phyloP scores from a whole-genome alignment of 345 rosid species.

The Geranium brycei region DNA sequence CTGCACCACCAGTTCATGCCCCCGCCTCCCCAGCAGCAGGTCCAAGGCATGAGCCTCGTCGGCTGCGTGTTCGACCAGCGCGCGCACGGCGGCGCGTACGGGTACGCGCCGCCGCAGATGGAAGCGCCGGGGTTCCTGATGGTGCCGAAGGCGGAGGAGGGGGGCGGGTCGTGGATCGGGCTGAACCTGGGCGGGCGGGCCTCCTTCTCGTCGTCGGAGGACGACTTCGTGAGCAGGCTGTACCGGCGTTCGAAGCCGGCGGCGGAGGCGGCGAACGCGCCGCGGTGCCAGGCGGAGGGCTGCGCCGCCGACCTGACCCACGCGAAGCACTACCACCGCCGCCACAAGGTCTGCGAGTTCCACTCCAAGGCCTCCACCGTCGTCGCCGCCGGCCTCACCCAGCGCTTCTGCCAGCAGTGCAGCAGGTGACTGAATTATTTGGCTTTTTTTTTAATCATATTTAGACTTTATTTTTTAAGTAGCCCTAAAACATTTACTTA shows the following conservation, averaged over 20 bases:
- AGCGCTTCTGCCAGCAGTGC: constrained; percentile 99
- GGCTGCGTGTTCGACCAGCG: constrained; percentile 24
- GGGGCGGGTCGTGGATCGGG: constrained; percentile 52
- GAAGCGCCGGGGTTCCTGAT: constrained; percentile 23
- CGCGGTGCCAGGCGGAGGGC: constrained; percentile 92
- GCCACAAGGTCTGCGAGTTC: constrained; percentile 95
- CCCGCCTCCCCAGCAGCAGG: constrained; percentile 22
- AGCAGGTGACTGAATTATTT: no score
- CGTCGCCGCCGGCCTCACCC: constrained; percentile 73
- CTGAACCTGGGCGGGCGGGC: constrained; percentile 86
- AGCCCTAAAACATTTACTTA: no score
- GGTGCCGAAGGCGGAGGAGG: constrained; percentile 66
- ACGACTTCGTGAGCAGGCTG: constrained; percentile 73
- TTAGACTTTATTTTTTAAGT: no score
- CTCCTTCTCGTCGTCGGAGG: constrained; percentile 81
- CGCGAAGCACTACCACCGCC: constrained; percentile 91
- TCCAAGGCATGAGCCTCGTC: constrained; percentile 18
- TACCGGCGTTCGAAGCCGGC: constrained; percentile 69
- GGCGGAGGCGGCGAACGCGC: constrained; percentile 35
- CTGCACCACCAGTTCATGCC: constrained; percentile 15
- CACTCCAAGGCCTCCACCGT: constrained; percentile 94
- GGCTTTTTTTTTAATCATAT: no score
- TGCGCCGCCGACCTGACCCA: constrained; percentile 88
- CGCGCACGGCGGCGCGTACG: constrained; percentile 20
- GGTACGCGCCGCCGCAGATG: constrained; percentile 15